Conservation (phyloP, 2,329 filamentous ascomycete species). For the Fusarium coffeatum region DNA sequence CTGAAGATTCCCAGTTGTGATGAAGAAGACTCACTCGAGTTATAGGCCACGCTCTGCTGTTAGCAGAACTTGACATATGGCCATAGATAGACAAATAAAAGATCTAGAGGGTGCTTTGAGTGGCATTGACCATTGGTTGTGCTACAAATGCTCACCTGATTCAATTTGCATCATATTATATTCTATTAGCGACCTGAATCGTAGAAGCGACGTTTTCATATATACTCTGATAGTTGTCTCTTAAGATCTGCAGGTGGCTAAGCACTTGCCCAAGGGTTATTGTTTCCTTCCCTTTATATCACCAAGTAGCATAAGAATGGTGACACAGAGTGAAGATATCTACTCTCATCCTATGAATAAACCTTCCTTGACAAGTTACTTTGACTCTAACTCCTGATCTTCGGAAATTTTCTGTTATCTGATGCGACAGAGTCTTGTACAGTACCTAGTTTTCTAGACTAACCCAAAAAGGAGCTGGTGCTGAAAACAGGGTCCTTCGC, state of each 20-base stretch:
- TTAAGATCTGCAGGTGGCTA: background rate
- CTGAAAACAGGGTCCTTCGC: conserved; percentile 32
- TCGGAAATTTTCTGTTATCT: background rate
- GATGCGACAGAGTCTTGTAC: background rate
- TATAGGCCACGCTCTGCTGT: conserved; percentile 34
- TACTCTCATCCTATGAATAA: background rate
- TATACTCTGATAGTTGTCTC: background rate
- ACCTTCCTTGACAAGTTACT: background rate
- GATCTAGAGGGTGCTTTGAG: conserved; percentile 6
- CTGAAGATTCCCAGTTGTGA: conserved; percentile 46
- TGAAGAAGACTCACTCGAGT: conserved; percentile 46
- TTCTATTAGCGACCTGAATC: background rate
- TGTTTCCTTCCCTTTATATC: background rate
- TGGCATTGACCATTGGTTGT: background rate
- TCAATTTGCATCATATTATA: background rate
- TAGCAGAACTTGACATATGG: conserved; percentile 34
- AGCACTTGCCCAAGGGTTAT: background rate
- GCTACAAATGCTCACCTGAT: background rate
- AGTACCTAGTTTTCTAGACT: background rate
- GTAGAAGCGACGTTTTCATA: background rate
- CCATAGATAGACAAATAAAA: conserved; percentile 35
- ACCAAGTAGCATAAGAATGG: background rate
- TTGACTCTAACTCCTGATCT: background rate
- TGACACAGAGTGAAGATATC: background rate
- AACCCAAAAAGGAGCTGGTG: conserved; percentile 29